These are phyloP conservation scores for Ceratocystis cubensis DNA, from an alignment of 2,329 filamentous ascomycete species.

Conservation along the genomic window DNA sequence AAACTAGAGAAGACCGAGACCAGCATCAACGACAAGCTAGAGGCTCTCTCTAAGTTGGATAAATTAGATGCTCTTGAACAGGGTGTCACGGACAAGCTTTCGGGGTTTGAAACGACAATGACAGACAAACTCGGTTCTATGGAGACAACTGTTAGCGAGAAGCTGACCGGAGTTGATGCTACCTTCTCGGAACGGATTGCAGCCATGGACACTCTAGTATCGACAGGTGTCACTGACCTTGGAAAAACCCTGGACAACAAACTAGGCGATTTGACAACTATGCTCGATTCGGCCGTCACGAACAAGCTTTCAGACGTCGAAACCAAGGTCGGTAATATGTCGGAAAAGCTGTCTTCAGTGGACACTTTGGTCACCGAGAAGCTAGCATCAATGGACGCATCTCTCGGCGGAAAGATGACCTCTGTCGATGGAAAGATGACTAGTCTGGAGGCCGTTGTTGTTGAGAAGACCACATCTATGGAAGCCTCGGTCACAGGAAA, in stretches of 20 bases:
- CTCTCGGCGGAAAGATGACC: constrained; percentile 12
- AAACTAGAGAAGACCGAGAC: constrained; percentile 17
- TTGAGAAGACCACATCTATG: constrained; percentile 15
- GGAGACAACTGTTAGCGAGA: constrained; percentile 13
- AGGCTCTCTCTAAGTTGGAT: constrained; percentile 16
- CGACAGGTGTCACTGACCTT: constrained; percentile 8
- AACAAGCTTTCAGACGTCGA: constrained; percentile 9
- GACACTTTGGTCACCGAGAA: constrained; percentile 9
- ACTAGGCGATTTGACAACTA: constrained; percentile 14
- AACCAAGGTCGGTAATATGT: constrained; percentile 9
- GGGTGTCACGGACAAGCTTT: constrained; percentile 15
- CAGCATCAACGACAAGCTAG: constrained; percentile 16
- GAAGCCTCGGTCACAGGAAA: constrained; percentile 19
- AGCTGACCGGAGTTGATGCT: constrained; percentile 16
- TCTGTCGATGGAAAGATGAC: constrained; percentile 18
- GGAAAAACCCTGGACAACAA: constrained; percentile 16
- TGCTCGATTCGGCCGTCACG: neutral
- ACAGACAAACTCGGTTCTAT: constrained; percentile 1
- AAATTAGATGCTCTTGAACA: constrained; percentile 14
- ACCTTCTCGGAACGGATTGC: constrained; percentile 13
- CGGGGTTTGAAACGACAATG: constrained; percentile 13
- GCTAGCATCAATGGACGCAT: constrained; percentile 6
- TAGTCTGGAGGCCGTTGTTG: constrained; percentile 14
- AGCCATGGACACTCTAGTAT: constrained; percentile 9
- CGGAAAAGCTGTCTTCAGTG: neutral